Base-by-base conservation (phyloP, 176 grass and related monocot species). In the Oryza glaberrima region DNA sequence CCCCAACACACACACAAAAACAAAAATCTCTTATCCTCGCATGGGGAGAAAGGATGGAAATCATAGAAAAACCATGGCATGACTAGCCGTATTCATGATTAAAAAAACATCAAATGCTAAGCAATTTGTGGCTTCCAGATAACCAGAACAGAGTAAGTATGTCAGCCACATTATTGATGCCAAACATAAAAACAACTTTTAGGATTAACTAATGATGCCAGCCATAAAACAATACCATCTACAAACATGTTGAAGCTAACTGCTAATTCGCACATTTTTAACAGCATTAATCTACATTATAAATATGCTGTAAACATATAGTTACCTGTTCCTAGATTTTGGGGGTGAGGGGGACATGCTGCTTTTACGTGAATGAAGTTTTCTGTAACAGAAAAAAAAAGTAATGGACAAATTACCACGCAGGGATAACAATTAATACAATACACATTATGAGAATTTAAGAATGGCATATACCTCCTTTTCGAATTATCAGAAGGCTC, bases 251-350 rank as follows among this genome's bases (percentile, higher is more conserved):
- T 72, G 26, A 46, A 67, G 36, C 48, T 61, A 79, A 35, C 40
- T 36, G 36, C 48, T 61, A 79, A 35, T 16, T 36, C 78, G 28
- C 51, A 77, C 23, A 83, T 74, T 14, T 47, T 64, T 73, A 77
- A 81, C 49, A 84, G 6, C 44, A 32, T 82, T 35, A 85, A 40
- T 43, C 20, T 16, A n/a, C 44, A 83, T 35, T 78, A 41, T 40
- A 67, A 10, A 77, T 45, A 78, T 46, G 23, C 34, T 14, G 11
- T 46, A 17, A 66, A 47, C 58, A 90, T 35, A 80, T 11, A 67
- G 16, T 65, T 90, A 95, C 93, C 93, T 92, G 79, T 72, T 88
- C 83, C 83, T 92, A 77, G 90, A 92, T 80, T 86, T 92, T 83
- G 82, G 84, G 60, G 93, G 90, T 75, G 90, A 95, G 15, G 90